A percentile compares a stretch with the other conserved stretches of the same genome.
phyloP scores from a whole-genome alignment of 2,329 filamentous ascomycete genomes.

The Pseudocercospora ulei region DNA sequence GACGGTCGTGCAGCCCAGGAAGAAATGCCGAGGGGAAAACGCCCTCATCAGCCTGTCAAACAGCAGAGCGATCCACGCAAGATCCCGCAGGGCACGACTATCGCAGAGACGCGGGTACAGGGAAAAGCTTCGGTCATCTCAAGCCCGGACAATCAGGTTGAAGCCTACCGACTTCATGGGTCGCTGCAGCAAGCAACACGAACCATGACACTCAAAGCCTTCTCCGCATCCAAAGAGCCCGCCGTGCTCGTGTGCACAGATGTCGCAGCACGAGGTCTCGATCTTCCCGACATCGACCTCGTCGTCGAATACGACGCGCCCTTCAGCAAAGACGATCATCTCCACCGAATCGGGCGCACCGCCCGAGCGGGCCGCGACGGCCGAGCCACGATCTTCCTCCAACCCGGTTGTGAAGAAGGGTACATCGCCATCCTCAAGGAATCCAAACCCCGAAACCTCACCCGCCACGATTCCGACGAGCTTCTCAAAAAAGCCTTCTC shows the following conservation, averaged over 20 bases:
- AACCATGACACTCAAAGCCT: slow-evolving; percentile 74
- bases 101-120: slow-evolving; percentile 47
- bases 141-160: slow-evolving; percentile 64
- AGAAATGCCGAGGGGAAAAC: slow-evolving; percentile 21
- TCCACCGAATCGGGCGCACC: slow-evolving; percentile 89
- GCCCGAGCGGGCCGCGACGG: slow-evolving; percentile 84
- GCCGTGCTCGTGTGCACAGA: slow-evolving; percentile 87
- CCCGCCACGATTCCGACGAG: slow-evolving; percentile 54
- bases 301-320: slow-evolving; percentile 95
- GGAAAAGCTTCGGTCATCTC: slow-evolving; percentile 24
- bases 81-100: slow-evolving; percentile 37
- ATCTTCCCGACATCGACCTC: slow-evolving; percentile 87
- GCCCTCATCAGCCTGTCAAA: slow-evolving; percentile 21
- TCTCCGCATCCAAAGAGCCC: slow-evolving; percentile 62
- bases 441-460: slow-evolving; percentile 50
- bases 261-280: slow-evolving; percentile 87
- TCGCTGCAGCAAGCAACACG: slow-evolving; percentile 80
- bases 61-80: slow-evolving; percentile 30
- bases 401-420: slow-evolving; percentile 82
- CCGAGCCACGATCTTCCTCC: slow-evolving; percentile 77
- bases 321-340: slow-evolving; percentile 84
- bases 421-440: slow-evolving; percentile 72
- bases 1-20: slow-evolving; percentile 27
- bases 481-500: slow-evolving; percentile 56
- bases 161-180: slow-evolving; percentile 78